Percentiles rank a stretch among this genome's conserved stretches.
Conservation (phyloP, 176 grass and related monocot species). For the Triticum aestivum region DNA sequence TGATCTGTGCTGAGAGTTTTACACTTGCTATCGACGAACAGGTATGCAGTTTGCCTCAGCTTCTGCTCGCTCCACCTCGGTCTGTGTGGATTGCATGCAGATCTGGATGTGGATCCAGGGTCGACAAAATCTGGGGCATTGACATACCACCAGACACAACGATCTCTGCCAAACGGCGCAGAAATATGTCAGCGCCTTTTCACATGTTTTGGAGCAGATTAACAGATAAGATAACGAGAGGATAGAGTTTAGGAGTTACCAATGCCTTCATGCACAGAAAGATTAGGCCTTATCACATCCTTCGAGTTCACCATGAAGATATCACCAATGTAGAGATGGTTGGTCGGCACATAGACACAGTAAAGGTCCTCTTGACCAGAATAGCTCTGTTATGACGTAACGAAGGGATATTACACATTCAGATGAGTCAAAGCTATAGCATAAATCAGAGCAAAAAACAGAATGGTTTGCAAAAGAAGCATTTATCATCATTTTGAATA, state of each 20-base stretch:
- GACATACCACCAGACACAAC: slow-evolving; percentile 98
- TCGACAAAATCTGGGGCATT: slow-evolving; percentile 88
- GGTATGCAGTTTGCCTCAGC: slow-evolving; percentile 20
- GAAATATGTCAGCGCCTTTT: not conserved
- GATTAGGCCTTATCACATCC: slow-evolving; percentile 96
- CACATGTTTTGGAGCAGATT: slow-evolving; percentile 1
- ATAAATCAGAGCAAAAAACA: slow-evolving; percentile 2
- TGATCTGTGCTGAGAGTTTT: slow-evolving; percentile 1
- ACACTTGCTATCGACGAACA: no score
- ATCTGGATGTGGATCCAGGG: slow-evolving; percentile 59
- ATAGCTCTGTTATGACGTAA: slow-evolving; percentile 65
- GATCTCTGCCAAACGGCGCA: slow-evolving; percentile 58
- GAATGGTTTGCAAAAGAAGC: not conserved
- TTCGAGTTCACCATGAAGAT: slow-evolving; percentile 92
- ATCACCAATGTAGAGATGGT: slow-evolving; percentile 98
- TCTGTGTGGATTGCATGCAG: slow-evolving; percentile 32
- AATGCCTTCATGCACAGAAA: slow-evolving; percentile 92
- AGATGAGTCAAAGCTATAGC: not conserved
- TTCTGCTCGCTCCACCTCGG: slow-evolving; percentile 56
- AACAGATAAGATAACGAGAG: not conserved
- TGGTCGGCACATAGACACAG: slow-evolving; percentile 94
- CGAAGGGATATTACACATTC: not conserved
- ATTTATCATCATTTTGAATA: not conserved
- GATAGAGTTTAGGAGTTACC: slow-evolving; percentile 39
- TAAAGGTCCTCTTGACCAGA: slow-evolving; percentile 89